Base-by-base conservation (phyloP, 768 basidiomycete genomes). In the Lactarius deliciosus region DNA sequence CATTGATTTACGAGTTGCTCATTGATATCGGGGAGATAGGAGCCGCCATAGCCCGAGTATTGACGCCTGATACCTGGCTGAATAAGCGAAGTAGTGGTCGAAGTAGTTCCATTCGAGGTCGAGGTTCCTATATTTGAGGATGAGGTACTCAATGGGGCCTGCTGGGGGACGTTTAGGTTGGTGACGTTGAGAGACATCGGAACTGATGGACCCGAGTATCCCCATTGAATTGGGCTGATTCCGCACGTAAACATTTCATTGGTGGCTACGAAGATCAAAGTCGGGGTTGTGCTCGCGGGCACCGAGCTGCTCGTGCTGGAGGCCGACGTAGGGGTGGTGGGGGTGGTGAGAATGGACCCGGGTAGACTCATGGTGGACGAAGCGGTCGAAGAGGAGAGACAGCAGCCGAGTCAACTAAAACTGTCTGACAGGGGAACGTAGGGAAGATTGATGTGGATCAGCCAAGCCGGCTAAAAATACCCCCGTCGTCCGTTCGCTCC, bases 111-210 rank as follows among this genome's bases (percentile, higher is more conserved):
- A 30, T 13, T 56, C 71, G 65, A 11, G 72, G 60, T 25, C 66
- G 57, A 16, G 73, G 63, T 41, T 22, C 25, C 45, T n/a, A 60
- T 34, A 4, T 9, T 45, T n/a, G 45, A 9, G 45, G 54, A 43
- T 5, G 55, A 41, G 25, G 61, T 1, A 30, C 34, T 59, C 47
- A 61, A 25, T 3, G 71, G 62, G 7, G 64, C 13, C 50, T 69
- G 66, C 60, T 79, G 77, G 3, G 66, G 0, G 4, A 81, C 78
- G 22, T 73, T 75, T 57, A 71, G n/a, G 64, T 83, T 81, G 57
- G 78, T 78, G 43, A 83, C 74, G 63, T 75, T 75, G n/a, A 85
- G 61, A 7, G 71, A 64, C 30, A 83, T 56, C 1, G 73, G 30
- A 9, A 50, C 67, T 20, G 72, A 41, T 5, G 77, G 69, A 18